Evolutionary conservation across 2,329 filamentous ascomycete species (phyloP).

Genomic region (Elsinoe fawcettii): DNA sequence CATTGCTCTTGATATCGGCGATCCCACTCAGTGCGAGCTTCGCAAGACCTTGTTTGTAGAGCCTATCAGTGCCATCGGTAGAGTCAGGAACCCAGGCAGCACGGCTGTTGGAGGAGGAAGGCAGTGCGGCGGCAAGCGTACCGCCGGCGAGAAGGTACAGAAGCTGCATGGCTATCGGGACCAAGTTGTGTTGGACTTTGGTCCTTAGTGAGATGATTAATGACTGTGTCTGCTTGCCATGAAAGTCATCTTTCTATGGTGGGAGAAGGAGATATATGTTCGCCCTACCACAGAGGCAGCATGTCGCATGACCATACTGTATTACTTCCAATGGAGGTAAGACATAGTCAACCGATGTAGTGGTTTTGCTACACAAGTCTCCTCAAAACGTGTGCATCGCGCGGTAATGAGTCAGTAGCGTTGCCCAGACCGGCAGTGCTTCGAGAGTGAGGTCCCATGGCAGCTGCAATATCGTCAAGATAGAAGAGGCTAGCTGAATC

Average conservation of each 20-base stretch:
- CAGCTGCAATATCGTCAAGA: no score
- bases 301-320: not conserved
- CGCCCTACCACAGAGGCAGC: not conserved
- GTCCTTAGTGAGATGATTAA: no score
- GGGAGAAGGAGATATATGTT: not conserved
- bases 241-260: no score
- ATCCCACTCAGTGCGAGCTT: not conserved
- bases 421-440: not conserved
- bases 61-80: not conserved
- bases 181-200: no score
- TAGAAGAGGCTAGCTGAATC: no score
- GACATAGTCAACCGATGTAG: not conserved
- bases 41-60: not conserved
- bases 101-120: not conserved
- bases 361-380: not conserved
- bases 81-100: constrained; percentile 1
- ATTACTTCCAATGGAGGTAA: not conserved
- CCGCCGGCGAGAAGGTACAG: not conserved
- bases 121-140: not conserved
- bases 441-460: not conserved
- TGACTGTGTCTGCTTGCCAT: not conserved
- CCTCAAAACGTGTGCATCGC: not conserved
- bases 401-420: not conserved
- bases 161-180: not conserved
- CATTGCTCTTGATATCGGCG: not conserved